phyloP scores from a whole-genome alignment of 371 early-diverging fungal genomes.

The Mortierella sp. region DNA sequence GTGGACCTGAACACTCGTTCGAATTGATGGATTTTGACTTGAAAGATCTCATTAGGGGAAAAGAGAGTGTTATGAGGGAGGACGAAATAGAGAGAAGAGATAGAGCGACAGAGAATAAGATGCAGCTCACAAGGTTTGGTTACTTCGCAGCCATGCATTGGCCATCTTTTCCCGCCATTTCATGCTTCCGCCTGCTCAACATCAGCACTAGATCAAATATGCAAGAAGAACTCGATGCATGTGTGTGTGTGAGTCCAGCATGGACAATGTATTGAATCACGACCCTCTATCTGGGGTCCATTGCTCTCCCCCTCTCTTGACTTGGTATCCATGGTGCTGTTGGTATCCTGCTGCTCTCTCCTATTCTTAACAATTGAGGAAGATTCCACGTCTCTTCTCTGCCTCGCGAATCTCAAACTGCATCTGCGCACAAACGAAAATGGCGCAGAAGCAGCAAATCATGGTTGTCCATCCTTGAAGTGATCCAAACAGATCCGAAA shows the following conservation, averaged over 20 bases:
- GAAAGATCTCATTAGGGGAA: background rate
- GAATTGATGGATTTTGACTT: background rate
- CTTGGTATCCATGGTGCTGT: background rate
- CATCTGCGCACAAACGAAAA: constrained; percentile 83
- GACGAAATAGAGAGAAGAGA: too few relatives aligned
- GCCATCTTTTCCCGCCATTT: background rate
- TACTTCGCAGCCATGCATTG: background rate
- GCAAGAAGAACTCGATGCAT: background rate
- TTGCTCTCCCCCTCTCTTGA: background rate
- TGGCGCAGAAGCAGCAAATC: constrained; percentile 58
- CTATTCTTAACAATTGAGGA: constrained; percentile 43
- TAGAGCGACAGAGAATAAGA: background rate
- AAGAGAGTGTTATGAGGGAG: too few relatives aligned
- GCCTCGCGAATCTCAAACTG: constrained; percentile 89
- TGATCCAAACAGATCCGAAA: constrained; percentile 46
- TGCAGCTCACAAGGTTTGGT: background rate
- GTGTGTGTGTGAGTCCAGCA: background rate
- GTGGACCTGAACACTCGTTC: background rate
- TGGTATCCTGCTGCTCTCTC: too few relatives aligned
- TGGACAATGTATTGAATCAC: background rate
- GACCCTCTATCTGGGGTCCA: background rate
- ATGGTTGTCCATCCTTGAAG: constrained; percentile 34
- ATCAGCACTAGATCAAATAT: background rate
- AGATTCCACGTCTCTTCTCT: constrained; percentile 68
- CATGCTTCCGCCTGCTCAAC: too few relatives aligned